Base-by-base conservation (phyloP, 352 stramenopile genomes). In the Globisporangium nagaii region DNA sequence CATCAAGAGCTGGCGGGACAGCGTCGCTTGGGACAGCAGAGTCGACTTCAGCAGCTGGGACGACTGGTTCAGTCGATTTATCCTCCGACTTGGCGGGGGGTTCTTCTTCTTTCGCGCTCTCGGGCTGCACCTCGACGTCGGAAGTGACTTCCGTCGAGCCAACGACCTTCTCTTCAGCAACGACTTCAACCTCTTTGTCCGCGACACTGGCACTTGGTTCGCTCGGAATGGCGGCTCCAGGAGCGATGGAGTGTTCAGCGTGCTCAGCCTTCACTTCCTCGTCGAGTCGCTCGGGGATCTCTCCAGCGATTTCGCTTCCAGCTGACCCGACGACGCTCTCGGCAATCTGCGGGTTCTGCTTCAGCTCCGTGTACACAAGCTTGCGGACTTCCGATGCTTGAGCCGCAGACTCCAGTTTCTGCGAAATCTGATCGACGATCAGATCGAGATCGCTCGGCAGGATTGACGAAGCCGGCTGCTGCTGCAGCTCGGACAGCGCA, bases 381-480 rank as follows among this genome's bases (percentile, higher is more conserved):
- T 62, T 57, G 19, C 48, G 56, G 3, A 62, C 56, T 22, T 57
- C 56, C 24, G 56, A 62, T 13, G 56, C 35, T 24, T 57, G 47
- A 12, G 45, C 30, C 9, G 51, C 44, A 4, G 58, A 54, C 25
- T 62, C 46, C 25, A 66, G 17, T 10, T 62, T 62, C 22, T 58
- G 53, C 6, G 59, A 54, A 22, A 66, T 66, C 32, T 50, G 59
- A 15, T 63, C 45, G 17, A 66, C 59, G 24, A 66, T 62, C 34
- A 39, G 24, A 31, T 62, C 59, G 17, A 66, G 37, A 27, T 66
- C 59, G 12, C 45, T 63, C 20, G 53, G 25, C 27, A 62, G 53
- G 28, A 66, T 53, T 32, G 53, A 59, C 20, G 41, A 13, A 10
- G 49, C 36, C 6, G 45, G 51, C 17, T 60, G 50, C 31, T 54